Percentiles rank a stretch among this genome's conserved stretches.
These are phyloP conservation scores for Candida ortonii DNA, from an alignment of 805 yeast species.

Conservation along the genomic window DNA sequence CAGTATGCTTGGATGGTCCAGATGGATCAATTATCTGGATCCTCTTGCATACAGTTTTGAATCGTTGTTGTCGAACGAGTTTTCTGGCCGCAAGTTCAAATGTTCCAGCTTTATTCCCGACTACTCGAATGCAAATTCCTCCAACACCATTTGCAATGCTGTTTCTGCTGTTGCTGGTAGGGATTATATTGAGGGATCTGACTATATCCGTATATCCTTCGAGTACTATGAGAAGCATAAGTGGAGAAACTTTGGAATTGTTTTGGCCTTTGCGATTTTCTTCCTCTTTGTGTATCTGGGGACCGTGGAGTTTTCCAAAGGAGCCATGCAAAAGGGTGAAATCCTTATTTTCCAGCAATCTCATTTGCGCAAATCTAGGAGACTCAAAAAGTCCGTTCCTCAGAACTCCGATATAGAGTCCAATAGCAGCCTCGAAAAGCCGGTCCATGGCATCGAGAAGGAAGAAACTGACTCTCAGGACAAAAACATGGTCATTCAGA, in stretches of 20 bases:
- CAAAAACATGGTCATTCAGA: slow-evolving; percentile 4
- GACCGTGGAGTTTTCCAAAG: slow-evolving; percentile 52
- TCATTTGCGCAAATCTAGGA: no score
- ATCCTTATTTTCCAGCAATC: slow-evolving; percentile 51
- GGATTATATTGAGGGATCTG: slow-evolving; percentile 48
- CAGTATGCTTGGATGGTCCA: slow-evolving; percentile 59
- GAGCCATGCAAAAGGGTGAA: slow-evolving; percentile 66
- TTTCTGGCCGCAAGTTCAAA: slow-evolving; percentile 39
- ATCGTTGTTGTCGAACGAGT: slow-evolving; percentile 54
- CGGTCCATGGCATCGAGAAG: not conserved
- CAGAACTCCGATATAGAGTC: slow-evolving; percentile 23
- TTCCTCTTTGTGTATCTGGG: slow-evolving; percentile 51
- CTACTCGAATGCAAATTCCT: slow-evolving; percentile 39
- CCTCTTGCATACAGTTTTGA: slow-evolving; percentile 59
- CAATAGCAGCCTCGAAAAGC: slow-evolving; percentile 7
- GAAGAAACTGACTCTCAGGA: slow-evolving; percentile 17
- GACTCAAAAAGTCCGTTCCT: slow-evolving; percentile 36
- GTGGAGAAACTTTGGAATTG: slow-evolving; percentile 78
- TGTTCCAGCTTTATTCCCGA: slow-evolving; percentile 46
- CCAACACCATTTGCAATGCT: slow-evolving; percentile 47
- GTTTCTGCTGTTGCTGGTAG: slow-evolving; percentile 43
- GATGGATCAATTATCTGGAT: slow-evolving; percentile 61
- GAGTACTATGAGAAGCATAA: slow-evolving; percentile 53
- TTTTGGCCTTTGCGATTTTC: slow-evolving; percentile 49
- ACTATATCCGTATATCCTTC: slow-evolving; percentile 50